These are phyloP conservation scores for Pythium brachiatum DNA, from an alignment of 352 stramenopile genomes.

Conservation along the genomic window DNA sequence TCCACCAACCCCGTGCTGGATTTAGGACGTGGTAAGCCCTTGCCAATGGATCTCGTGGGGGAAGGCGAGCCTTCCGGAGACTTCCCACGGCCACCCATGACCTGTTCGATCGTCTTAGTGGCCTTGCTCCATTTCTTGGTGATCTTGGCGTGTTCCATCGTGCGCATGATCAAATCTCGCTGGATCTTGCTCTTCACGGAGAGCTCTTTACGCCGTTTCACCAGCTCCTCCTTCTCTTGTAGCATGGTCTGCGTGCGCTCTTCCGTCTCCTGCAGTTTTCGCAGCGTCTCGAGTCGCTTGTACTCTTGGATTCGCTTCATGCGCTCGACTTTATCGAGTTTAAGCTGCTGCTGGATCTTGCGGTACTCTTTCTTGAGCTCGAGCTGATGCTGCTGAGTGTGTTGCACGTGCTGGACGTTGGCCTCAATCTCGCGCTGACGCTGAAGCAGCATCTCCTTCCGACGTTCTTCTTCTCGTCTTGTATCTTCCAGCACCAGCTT, in stretches of 20 bases:
- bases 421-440: constrained; percentile 66
- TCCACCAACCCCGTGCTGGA: constrained; percentile 41
- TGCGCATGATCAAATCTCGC: constrained; percentile 84
- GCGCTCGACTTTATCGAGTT: constrained; percentile 90
- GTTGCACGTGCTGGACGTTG: constrained; percentile 68
- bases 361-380: constrained; percentile 83
- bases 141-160: constrained; percentile 88
- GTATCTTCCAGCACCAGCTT: constrained; percentile 68
- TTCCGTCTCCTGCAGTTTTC: constrained; percentile 85
- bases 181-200: constrained; percentile 86
- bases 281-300: constrained; percentile 86
- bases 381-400: constrained; percentile 69
- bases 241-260: constrained; percentile 80
- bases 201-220: constrained; percentile 75
- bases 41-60: constrained; percentile 27
- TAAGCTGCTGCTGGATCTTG: constrained; percentile 75
- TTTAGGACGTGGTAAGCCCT: constrained; percentile 32
- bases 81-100: constrained; percentile 40
- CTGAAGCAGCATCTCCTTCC: constrained; percentile 63
- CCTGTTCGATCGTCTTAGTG: constrained; percentile 74
- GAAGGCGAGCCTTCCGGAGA: constrained; percentile 40
- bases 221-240: constrained; percentile 75
- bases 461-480: constrained; percentile 66
- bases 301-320: constrained; percentile 91
- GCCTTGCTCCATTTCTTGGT: constrained; percentile 86